These are phyloP conservation scores for Stropharia rugosoannulata DNA, from an alignment of 768 basidiomycete species.

Conservation along the genomic window DNA sequence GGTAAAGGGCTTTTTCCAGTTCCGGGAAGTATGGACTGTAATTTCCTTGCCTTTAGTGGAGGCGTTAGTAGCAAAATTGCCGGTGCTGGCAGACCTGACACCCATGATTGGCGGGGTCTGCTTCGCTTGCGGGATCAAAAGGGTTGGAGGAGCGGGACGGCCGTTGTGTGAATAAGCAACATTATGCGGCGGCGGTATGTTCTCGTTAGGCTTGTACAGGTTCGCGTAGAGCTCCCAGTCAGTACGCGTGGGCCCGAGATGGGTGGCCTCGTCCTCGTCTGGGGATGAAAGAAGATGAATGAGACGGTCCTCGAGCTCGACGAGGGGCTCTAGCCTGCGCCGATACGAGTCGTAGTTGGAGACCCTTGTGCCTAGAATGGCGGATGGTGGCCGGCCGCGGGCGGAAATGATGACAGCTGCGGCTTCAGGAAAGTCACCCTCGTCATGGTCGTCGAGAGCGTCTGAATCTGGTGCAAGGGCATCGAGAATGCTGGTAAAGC, in stretches of 20 bases:
- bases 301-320: constrained; percentile 68
- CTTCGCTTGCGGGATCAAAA: constrained; percentile 40
- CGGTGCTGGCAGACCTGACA: constrained; percentile 9
- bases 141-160: constrained; percentile 48
- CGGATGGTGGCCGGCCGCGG: constrained; percentile 49
- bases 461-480: constrained; percentile 68
- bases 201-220: constrained; percentile 21
- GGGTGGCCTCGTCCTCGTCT: constrained; percentile 71
- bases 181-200: constrained; percentile 20
- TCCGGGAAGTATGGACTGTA: constrained; percentile 56
- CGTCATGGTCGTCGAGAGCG: constrained; percentile 56
- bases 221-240: constrained; percentile 36
- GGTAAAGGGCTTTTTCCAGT: constrained; percentile 70
- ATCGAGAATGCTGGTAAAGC: constrained; percentile 62
- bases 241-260: constrained; percentile 38
- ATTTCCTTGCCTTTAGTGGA: constrained; percentile 49
- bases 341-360: constrained; percentile 64
- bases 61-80: constrained; percentile 29
- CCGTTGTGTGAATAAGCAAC: constrained; percentile 29
- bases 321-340: constrained; percentile 62
- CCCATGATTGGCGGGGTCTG: constrained; percentile 14
- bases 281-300: constrained; percentile 66
- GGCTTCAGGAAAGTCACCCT: constrained; percentile 48
- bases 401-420: constrained; percentile 52
- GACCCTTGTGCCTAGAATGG: constrained; percentile 48